Conservation (phyloP, 2,329 filamentous ascomycete genomes). For the Fusarium sp. region DNA sequence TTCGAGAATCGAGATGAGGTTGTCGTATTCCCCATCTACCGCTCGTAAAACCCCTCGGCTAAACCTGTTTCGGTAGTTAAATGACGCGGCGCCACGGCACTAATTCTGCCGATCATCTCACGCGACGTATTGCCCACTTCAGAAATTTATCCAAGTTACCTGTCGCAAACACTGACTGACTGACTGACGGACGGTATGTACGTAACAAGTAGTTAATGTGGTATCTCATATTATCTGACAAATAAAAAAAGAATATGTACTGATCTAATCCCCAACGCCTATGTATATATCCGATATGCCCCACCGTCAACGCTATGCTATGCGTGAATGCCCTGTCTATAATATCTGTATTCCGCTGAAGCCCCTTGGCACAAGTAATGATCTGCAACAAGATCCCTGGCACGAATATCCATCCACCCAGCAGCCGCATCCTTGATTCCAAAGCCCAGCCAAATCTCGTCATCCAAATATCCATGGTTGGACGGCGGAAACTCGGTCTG, state of each 20-base stretch:
- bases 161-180: too few relatives aligned
- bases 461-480: conserved; percentile 40
- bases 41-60: not conserved
- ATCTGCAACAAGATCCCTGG: conserved; percentile 36
- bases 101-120: not conserved
- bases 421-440: conserved; percentile 40
- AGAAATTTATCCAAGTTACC: too few relatives aligned
- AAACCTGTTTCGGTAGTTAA: conserved; percentile 12
- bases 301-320: conserved; percentile 13
- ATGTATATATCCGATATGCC: not conserved
- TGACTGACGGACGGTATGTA: too few relatives aligned
- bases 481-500: conserved; percentile 21
- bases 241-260: not conserved
- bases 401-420: conserved; percentile 42
- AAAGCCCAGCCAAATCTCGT: conserved; percentile 44
- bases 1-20: not conserved
- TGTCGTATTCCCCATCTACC: conserved; percentile 4
- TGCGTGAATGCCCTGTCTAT: conserved; percentile 32
- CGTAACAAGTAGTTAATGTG: not conserved
- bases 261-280: conserved; percentile 18
- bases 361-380: conserved; percentile 40
- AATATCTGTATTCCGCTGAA: conserved; percentile 28
- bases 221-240: not conserved
- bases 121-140: too few relatives aligned
- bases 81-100: not conserved